These are phyloP conservation scores for Aureobasidium uvarum DNA, from an alignment of 2,329 filamentous ascomycete species.

Conservation along the genomic window DNA sequence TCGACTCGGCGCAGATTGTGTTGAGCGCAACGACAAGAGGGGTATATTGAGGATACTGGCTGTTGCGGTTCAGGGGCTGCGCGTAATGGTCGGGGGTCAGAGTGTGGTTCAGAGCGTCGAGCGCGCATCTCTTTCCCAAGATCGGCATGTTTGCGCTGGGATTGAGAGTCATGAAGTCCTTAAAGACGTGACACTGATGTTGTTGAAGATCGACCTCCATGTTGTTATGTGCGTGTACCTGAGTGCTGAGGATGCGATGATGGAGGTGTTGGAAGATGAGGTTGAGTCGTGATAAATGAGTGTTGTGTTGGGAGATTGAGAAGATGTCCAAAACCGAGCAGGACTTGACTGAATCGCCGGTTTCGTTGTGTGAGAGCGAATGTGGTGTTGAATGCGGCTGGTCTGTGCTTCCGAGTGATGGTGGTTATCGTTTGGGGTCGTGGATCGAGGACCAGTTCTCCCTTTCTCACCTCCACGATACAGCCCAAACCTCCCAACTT, in stretches of 20 bases:
- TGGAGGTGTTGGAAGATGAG: background rate
- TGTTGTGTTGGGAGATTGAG: background rate
- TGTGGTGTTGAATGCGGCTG: background rate
- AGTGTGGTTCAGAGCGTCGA: background rate
- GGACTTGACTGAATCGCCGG: background rate
- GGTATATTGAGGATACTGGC: background rate
- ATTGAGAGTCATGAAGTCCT: background rate
- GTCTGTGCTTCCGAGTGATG: background rate
- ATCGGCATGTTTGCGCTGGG: background rate
- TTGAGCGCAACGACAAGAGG: background rate
- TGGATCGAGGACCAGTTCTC: background rate
- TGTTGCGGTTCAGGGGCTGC: background rate
- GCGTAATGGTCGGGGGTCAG: background rate
- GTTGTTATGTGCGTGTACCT: background rate
- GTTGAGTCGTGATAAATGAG: background rate
- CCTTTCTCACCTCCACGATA: background rate
- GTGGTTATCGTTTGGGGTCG: background rate
- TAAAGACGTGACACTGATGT: background rate
- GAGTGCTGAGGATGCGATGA: background rate
- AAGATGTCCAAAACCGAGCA: background rate
- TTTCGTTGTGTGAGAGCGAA: background rate
- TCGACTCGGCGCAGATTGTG: background rate
- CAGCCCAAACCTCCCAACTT: background rate
- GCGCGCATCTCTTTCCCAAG: background rate
- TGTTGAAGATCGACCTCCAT: background rate